Evolutionary conservation across 768 basidiomycete genomes (phyloP).

Genomic region (Scleroderma bovista): DNA sequence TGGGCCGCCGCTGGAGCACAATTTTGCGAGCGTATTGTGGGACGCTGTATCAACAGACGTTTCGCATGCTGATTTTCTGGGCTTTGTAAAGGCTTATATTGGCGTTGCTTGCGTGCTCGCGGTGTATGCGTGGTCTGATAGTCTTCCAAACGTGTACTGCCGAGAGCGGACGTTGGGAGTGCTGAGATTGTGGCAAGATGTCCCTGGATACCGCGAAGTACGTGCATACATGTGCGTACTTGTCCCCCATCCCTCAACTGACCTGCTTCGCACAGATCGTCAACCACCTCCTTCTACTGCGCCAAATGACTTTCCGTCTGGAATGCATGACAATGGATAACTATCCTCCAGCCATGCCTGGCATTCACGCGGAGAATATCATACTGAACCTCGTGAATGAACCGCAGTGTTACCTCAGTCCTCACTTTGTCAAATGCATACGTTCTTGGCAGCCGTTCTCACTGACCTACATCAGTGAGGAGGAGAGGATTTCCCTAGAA

Average conservation of each 20-base stretch:
- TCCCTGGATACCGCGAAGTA: slow-evolving; percentile 73
- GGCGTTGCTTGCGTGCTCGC: slow-evolving; percentile 64
- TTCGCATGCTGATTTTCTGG: slow-evolving; percentile 55
- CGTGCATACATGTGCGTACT: slow-evolving; percentile 3
- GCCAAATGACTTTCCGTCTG: slow-evolving; percentile 67
- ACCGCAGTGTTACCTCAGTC: slow-evolving; percentile 53
- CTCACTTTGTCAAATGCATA: slow-evolving; percentile 54
- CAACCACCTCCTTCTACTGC: slow-evolving; percentile 65
- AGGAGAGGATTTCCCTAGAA: slow-evolving; percentile 52
- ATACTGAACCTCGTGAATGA: slow-evolving; percentile 55
- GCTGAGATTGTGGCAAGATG: slow-evolving; percentile 35
- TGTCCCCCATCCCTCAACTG: slow-evolving; percentile 4
- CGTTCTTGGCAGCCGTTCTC: slow-evolving; percentile 57
- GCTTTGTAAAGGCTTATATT: slow-evolving; percentile 59
- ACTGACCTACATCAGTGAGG: slow-evolving; percentile 55
- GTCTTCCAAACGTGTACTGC: slow-evolving; percentile 58
- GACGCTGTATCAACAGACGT: slow-evolving; percentile 20
- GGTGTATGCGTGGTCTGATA: slow-evolving; percentile 78
- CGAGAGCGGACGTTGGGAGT: slow-evolving; percentile 61
- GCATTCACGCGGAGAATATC: slow-evolving; percentile 65
- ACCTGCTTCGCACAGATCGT: slow-evolving; percentile 47
- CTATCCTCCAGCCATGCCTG: slow-evolving; percentile 54
- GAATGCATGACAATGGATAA: slow-evolving; percentile 67
- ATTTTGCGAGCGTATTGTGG: slow-evolving; percentile 38
- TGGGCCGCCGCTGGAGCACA: slow-evolving; percentile 13